Evolutionary conservation across 78 protist species (phyloP), one percentile per base, ranked within the genome.

Genomic region (Dictyostelium discoideum): DNA sequence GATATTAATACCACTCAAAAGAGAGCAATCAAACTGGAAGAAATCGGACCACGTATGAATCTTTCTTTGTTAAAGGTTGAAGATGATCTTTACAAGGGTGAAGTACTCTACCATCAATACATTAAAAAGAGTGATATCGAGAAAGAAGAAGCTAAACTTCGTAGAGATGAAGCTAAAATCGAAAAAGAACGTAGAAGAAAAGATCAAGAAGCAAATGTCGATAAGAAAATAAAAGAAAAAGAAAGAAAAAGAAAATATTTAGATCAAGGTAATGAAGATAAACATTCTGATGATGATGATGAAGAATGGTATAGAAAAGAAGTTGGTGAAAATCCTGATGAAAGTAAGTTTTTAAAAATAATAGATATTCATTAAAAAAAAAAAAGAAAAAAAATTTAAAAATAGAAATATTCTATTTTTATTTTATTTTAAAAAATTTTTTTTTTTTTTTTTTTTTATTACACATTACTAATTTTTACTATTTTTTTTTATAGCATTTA

Each of bases 1-100:
- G 82, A 93, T 63, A 57, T 48, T 29, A 60, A n/a, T 16, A 81
- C 80, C 46, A 26, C 63, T 1, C 93, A 96, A 39, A 82, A 79
- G 40, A 94, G 90, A 48, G 92, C 98, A 63, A 85, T 94, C 44
- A 86, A 85, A 60, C 88, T 97, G 39, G 48, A 42, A 32, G 99
- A 98, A 69, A 73, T 97, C 3, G 99, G 99, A n/a, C 99, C 99
- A 81, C 85, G 99, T 39, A 93, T 98, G 97, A 42, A 39, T 20
- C 78, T 97, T 32, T 40, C 82, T 24, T 72, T 97, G 39, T 14
- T 98, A 39, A 96, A 96, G 44, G 95, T 98, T 32, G 97, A 98
- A 84, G 97, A 96, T 26, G 97, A 97, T 44, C 42, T 97, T 14
- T 96, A 82, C 81, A 86, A 78, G 10, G 99, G 99, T 29, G 95